phyloP scores from a whole-genome alignment of 257 asterid species.

The Gynochthodes officinalis region DNA sequence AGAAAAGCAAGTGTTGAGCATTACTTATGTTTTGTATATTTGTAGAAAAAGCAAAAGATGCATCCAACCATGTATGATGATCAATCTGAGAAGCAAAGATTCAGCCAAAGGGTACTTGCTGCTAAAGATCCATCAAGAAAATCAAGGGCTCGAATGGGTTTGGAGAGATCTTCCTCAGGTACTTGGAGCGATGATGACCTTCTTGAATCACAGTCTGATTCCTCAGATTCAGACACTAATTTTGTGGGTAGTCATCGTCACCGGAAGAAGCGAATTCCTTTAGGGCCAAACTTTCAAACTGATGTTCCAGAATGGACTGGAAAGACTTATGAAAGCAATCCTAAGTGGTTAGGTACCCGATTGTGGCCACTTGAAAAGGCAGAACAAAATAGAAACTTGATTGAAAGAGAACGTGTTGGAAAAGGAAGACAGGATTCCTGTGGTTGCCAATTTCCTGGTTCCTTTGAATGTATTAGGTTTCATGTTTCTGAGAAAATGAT shows the following conservation, averaged over 20 bases:
- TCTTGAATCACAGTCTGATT: conserved; percentile 3
- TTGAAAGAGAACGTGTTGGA: conserved; percentile 42
- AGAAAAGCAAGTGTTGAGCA: background rate
- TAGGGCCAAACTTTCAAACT: conserved; percentile 16
- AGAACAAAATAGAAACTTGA: conserved; percentile 28
- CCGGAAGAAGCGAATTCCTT: conserved; percentile 6
- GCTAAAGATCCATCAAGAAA: conserved; percentile 52
- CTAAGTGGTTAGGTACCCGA: conserved; percentile 39
- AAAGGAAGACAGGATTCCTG: conserved; percentile 45
- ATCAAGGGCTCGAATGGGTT: background rate
- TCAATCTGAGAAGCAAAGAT: conserved; percentile 54
- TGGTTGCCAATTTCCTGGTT: conserved; percentile 39
- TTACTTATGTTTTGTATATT: conserved; percentile 7
- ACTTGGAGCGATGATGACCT: conserved; percentile 12
- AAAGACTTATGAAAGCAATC: conserved; percentile 37
- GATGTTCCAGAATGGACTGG: conserved; percentile 24
- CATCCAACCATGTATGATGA: conserved; percentile 80
- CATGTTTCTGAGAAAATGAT: conserved; percentile 33
- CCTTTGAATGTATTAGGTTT: conserved; percentile 35
- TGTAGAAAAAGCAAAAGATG: conserved; percentile 82
- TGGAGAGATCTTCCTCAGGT: conserved; percentile 15
- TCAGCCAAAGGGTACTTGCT: conserved; percentile 61
- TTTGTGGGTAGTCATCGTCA: conserved; percentile 1
- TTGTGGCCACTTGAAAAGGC: conserved; percentile 36
- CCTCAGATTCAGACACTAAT: conserved; percentile 4